Percentiles rank a stretch among this genome's conserved stretches.
phyloP scores from a whole-genome alignment of 768 basidiomycete species.

The Mycena vulgaris region DNA sequence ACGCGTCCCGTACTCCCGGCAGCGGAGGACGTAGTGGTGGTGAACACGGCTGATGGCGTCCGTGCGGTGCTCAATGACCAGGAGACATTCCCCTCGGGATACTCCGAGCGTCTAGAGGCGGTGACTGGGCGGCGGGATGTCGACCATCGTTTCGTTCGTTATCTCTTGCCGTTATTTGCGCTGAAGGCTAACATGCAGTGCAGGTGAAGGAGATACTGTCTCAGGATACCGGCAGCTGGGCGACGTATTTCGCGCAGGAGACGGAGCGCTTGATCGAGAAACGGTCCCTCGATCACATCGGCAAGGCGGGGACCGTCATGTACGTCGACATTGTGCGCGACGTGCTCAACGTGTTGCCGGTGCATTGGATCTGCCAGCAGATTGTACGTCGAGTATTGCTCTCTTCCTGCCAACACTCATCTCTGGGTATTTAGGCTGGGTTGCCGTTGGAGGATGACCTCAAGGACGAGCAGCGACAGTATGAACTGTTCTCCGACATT shows the following conservation, averaged over 20 bases:
- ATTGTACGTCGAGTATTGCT: conserved; percentile 60
- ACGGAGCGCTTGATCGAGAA: conserved; percentile 26
- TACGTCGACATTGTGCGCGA: conserved; percentile 76
- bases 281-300: conserved; percentile 25
- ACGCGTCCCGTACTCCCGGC: conserved; percentile 58
- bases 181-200: background rate
- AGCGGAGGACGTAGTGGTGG: conserved; percentile 39
- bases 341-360: conserved; percentile 74
- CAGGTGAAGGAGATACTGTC: conserved; percentile 11
- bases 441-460: conserved; percentile 58
- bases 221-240: conserved; percentile 12
- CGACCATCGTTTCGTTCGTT: conserved; percentile 41
- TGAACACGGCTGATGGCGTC: conserved; percentile 54
- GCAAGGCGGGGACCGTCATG: conserved; percentile 27
- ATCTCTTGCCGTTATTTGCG: background rate
- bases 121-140: conserved; percentile 44
- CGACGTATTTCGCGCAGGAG: conserved; percentile 25
- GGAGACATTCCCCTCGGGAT: conserved; percentile 50
- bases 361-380: conserved; percentile 72
- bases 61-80: conserved; percentile 50
- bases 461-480: conserved; percentile 57
- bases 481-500: conserved; percentile 62
- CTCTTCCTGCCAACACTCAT: conserved; percentile 25
- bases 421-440: conserved; percentile 51
- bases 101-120: conserved; percentile 50